Evolutionary conservation across 805 yeast genomes (phyloP).

Genomic region (Metschnikowia amazonensis): DNA sequence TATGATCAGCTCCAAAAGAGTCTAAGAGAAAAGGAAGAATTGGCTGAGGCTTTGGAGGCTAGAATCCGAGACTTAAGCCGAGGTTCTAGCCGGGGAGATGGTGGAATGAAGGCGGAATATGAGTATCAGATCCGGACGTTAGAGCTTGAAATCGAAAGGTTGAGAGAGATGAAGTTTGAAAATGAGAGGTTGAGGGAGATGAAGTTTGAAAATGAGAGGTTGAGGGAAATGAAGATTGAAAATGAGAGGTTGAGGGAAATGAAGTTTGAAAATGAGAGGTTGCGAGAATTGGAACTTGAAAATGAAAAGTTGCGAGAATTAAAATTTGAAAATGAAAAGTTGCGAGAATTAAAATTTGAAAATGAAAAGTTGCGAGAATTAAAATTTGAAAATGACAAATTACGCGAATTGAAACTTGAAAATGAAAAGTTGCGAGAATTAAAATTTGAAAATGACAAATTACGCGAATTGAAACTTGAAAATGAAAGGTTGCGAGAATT

Average conservation of each 20-base stretch:
- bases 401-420: slow-evolving; percentile 30
- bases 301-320: too few species aligned
- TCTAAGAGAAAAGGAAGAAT: slow-evolving; percentile 34
- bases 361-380: too few species aligned
- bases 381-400: too few species aligned
- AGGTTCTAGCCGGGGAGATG: neutral
- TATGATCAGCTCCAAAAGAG: slow-evolving; percentile 15
- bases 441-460: too few species aligned
- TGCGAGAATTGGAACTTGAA: slow-evolving; percentile 24
- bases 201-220: neutral
- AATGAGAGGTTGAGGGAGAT: slow-evolving; percentile 23
- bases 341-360: too few species aligned
- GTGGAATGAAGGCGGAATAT: slow-evolving; percentile 9
- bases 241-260: slow-evolving; percentile 37
- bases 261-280: slow-evolving; percentile 34
- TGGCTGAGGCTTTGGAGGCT: slow-evolving; percentile 29
- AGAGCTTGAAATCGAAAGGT: slow-evolving; percentile 33
- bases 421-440: slow-evolving; percentile 25
- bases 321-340: too few species aligned
- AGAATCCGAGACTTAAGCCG: slow-evolving; percentile 32
- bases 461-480: slow-evolving; percentile 31
- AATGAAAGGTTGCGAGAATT: slow-evolving; percentile 23
- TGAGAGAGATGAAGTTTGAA: slow-evolving; percentile 23
- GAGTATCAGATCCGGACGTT: slow-evolving; percentile 14
- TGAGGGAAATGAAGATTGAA: slow-evolving; percentile 23